Conservation (phyloP, 2,329 filamentous ascomycete species). For the Microcera coccophila region DNA sequence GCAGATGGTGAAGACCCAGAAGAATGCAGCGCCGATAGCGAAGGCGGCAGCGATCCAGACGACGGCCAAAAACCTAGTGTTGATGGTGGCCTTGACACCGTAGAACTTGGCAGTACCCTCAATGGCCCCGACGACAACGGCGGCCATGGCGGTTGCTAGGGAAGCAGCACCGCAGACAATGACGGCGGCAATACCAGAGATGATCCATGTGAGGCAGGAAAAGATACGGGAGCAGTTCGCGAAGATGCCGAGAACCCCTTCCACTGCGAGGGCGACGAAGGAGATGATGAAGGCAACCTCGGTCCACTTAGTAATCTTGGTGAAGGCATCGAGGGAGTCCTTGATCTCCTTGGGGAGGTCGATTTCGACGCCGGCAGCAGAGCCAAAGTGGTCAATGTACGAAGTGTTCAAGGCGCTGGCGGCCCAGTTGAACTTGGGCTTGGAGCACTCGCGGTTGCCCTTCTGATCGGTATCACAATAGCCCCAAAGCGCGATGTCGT, state of each 20-base stretch:
- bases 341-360: constrained; percentile 65
- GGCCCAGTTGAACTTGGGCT: constrained; percentile 72
- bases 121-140: constrained; percentile 57
- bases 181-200: constrained; percentile 59
- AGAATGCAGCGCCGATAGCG: constrained; percentile 69
- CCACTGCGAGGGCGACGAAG: constrained; percentile 63
- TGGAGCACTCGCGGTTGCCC: constrained; percentile 60
- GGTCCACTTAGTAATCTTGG: constrained; percentile 73
- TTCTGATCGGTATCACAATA: constrained; percentile 68
- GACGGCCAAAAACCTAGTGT: constrained; percentile 64
- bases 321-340: constrained; percentile 68
- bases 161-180: constrained; percentile 60
- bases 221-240: constrained; percentile 79
- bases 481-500: constrained; percentile 80
- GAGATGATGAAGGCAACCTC: constrained; percentile 76
- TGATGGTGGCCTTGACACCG: constrained; percentile 63
- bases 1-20: constrained; percentile 91
- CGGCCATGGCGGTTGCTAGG: constrained; percentile 71
- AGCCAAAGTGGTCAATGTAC: constrained; percentile 50
- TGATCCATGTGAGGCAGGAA: constrained; percentile 75
- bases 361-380: constrained; percentile 50
- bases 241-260: constrained; percentile 75
- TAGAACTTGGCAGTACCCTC: constrained; percentile 62
- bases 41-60: constrained; percentile 81
- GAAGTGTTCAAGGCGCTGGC: constrained; percentile 64